Conservation (phyloP, 306 rosid species). For the Sicyos baderoa region DNA sequence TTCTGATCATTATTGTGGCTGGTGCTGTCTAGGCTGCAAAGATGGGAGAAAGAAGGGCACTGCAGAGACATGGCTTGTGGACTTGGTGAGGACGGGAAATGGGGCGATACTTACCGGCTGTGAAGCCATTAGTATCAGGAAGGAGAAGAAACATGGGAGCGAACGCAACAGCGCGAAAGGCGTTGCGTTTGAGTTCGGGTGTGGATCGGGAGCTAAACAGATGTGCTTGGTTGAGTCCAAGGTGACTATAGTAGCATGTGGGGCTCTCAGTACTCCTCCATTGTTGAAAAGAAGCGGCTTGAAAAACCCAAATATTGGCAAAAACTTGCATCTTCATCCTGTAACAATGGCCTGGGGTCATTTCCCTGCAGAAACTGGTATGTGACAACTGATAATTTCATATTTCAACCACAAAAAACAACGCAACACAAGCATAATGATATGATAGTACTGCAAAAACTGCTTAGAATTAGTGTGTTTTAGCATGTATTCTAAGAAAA, state of each 20-base stretch:
- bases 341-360: slow-evolving; percentile 86
- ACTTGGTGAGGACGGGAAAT: slow-evolving; percentile 60
- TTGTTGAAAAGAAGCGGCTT: slow-evolving; percentile 58
- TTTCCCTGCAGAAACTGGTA: slow-evolving; percentile 44
- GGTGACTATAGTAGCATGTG: slow-evolving; percentile 74
- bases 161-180: slow-evolving; percentile 41
- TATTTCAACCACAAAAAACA: neutral
- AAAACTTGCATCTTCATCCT: slow-evolving; percentile 72
- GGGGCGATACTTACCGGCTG: slow-evolving; percentile 66
- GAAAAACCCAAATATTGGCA: slow-evolving; percentile 57
- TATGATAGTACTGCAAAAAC: neutral
- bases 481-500: too few species aligned
- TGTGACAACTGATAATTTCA: neutral
- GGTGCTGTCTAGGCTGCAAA: slow-evolving; percentile 78
- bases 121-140: slow-evolving; percentile 44
- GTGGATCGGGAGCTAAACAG: slow-evolving; percentile 34
- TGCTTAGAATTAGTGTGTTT: neutral
- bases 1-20: slow-evolving; percentile 69
- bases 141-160: slow-evolving; percentile 36
- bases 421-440: neutral
- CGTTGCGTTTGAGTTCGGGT: slow-evolving; percentile 38
- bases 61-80: slow-evolving; percentile 73
- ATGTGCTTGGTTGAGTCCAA: slow-evolving; percentile 59
- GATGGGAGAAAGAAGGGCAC: slow-evolving; percentile 75
- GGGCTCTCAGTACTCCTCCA: slow-evolving; percentile 62